Evolutionary conservation across 345 rosid species (phyloP), one percentile per base, ranked within the genome.

Genomic region (Eucalyptus coolabah): DNA sequence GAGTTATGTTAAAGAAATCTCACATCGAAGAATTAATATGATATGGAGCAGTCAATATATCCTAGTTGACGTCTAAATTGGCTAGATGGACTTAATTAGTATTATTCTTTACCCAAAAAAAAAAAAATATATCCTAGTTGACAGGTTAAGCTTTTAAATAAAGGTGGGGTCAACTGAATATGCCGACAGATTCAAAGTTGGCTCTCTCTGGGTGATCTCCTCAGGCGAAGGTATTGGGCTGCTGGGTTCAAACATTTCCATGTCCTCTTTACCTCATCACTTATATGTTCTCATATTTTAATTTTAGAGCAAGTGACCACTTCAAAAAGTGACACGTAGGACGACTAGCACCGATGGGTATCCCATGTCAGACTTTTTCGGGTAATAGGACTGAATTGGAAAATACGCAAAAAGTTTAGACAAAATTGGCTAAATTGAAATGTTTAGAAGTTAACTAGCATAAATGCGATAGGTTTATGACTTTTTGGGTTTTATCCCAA

Each of bases 311-410:
- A n/a, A n/a, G n/a, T n/a, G n/a, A n/a, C n/a, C n/a, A n/a, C n/a
- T n/a, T n/a, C n/a, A n/a, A n/a, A n/a, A n/a, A n/a, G 8, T 6
- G 54, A 6, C 1, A 16, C 8, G 2, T 17, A 50, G 0, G 0
- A 17, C 0, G 21, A 0, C 2, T 1, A 0, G 2, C 8, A 0
- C 0, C 17, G 4, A 50, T 17, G 0, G 54, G 21, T 17, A 0
- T 17, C 51, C 54, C 21, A 17, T 0, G 0, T 50, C 8, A 50
- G 1, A 17, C 54, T 50, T 50, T 50, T 50, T 50, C 0, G 8
- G 0, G 21, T 50, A 6, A 6, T 50, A 50, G 4, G 21, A 50
- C 8, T 6, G 4, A 50, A 50, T 50, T 50, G 21, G 4, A 50
- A 17, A 50, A 50, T 6, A 50, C 17, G 8, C 21, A 50, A 50